These are phyloP conservation scores for Neobulgaria alba DNA, from an alignment of 2,329 filamentous ascomycete genomes.

Conservation along the genomic window DNA sequence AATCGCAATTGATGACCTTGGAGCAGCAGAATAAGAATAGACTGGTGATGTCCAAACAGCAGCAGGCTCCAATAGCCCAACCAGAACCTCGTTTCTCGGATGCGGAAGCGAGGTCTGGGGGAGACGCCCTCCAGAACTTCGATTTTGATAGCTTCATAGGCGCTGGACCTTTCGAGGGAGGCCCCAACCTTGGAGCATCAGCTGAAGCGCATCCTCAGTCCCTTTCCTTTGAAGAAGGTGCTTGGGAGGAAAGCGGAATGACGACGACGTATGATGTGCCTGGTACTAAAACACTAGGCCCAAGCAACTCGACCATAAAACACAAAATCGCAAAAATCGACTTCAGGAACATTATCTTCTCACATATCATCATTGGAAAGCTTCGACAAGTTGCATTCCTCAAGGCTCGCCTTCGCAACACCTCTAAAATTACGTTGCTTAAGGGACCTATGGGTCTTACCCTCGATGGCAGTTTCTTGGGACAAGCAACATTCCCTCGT, in stretches of 20 bases:
- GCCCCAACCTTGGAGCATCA: neutral
- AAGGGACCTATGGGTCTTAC: constrained; percentile 47
- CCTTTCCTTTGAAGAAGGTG: constrained; percentile 42
- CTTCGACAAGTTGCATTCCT: constrained; percentile 52
- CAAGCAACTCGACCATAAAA: constrained; percentile 42
- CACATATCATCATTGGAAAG: constrained; percentile 52
- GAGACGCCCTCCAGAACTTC: too few relatives aligned
- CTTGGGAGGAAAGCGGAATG: constrained; percentile 49
- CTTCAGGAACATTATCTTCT: constrained; percentile 41
- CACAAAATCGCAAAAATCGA: constrained; percentile 50
- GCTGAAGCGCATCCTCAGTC: too few relatives aligned
- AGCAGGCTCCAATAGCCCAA: too few relatives aligned
- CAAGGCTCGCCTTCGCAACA: constrained; percentile 47
- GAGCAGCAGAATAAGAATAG: too few relatives aligned
- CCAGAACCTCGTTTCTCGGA: too few relatives aligned
- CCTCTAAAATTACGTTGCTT: constrained; percentile 46
- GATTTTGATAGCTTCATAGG: too few relatives aligned
- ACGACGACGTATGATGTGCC: constrained; percentile 52
- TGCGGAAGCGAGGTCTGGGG: too few relatives aligned
- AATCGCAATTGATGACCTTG: too few relatives aligned
- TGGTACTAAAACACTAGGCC: constrained; percentile 45
- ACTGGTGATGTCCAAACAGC: too few relatives aligned
- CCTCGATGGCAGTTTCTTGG: constrained; percentile 55
- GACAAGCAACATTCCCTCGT: constrained; percentile 44
- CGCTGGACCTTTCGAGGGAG: too few relatives aligned